phyloP scores from a whole-genome alignment of 345 rosid species.

The Streptanthus diversifolius region DNA sequence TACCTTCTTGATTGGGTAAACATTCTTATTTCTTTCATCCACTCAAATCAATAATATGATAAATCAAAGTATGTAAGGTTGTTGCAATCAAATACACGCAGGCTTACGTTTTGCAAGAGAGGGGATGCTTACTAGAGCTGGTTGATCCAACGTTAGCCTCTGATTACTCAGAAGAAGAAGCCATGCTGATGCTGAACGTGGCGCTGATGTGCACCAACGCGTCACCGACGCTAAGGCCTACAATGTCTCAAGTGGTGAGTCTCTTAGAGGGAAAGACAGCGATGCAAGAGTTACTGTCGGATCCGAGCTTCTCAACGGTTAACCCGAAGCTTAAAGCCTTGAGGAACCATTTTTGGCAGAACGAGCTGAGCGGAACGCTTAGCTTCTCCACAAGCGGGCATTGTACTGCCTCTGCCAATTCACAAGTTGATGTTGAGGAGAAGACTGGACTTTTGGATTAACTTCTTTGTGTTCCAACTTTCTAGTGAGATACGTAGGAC shows the following conservation, averaged over 20 bases:
- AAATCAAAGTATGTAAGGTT: neutral
- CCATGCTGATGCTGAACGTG: slow-evolving; percentile 69
- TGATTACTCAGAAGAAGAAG: slow-evolving; percentile 60
- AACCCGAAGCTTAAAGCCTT: slow-evolving; percentile 60
- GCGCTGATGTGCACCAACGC: slow-evolving; percentile 79
- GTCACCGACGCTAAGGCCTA: slow-evolving; percentile 80
- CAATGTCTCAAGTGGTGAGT: slow-evolving; percentile 86
- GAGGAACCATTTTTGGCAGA: slow-evolving; percentile 83
- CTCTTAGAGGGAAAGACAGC: slow-evolving; percentile 74
- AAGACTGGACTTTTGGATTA: slow-evolving; percentile 28
- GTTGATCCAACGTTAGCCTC: slow-evolving; percentile 59
- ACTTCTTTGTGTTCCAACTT: neutral
- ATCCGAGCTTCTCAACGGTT: slow-evolving; percentile 60
- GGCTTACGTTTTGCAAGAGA: slow-evolving; percentile 79
- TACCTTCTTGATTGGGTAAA: slow-evolving; percentile 85
- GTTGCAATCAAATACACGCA: slow-evolving; percentile 30
- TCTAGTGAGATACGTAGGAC: neutral
- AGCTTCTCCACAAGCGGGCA: slow-evolving; percentile 44
- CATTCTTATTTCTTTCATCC: neutral
- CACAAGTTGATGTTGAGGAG: slow-evolving; percentile 38
- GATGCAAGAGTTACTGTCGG: slow-evolving; percentile 65
- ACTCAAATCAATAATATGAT: neutral
- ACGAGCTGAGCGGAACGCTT: slow-evolving; percentile 46
- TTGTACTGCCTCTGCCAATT: slow-evolving; percentile 30
- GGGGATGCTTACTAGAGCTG: slow-evolving; percentile 54